Percentiles rank a stretch among this genome's conserved stretches.
phyloP scores from a whole-genome alignment of 495 filamentous ascomycete genomes.

The Pseudomonodictys pantanalensis region DNA sequence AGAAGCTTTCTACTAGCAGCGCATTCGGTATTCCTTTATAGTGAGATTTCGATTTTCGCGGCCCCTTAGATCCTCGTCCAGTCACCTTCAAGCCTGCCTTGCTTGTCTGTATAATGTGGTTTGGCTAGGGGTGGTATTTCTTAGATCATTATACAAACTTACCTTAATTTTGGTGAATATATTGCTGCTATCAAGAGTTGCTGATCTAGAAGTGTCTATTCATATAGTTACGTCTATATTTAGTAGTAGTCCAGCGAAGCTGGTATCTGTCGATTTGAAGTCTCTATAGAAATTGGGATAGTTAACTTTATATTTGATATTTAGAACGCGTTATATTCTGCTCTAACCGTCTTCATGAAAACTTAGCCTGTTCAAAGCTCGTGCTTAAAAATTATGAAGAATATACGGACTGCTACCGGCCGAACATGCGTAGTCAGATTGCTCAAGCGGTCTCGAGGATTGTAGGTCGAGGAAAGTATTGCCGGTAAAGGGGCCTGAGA shows the following conservation, averaged over 20 bases:
- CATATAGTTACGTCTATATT: slow-evolving; percentile 15
- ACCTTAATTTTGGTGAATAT: slow-evolving; percentile 20
- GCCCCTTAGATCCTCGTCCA: slow-evolving; percentile 19
- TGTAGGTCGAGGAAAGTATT: slow-evolving; percentile 25
- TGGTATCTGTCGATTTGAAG: slow-evolving; percentile 16
- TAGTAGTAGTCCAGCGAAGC: slow-evolving; percentile 5
- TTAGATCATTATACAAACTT: slow-evolving; percentile 24
- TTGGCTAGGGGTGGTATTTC: slow-evolving; percentile 4
- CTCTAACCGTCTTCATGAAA: background rate
- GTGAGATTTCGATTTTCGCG: slow-evolving; percentile 22
- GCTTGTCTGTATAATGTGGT: no score
- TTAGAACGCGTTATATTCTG: slow-evolving; percentile 18
- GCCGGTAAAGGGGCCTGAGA: slow-evolving; percentile 20
- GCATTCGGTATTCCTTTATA: slow-evolving; percentile 19
- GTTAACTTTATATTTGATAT: slow-evolving; percentile 13
- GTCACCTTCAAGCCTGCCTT: slow-evolving; percentile 14
- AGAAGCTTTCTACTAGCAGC: slow-evolving; percentile 19
- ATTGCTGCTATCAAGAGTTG: slow-evolving; percentile 18
- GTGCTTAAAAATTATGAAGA: slow-evolving; percentile 17
- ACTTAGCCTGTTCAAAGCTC: slow-evolving; percentile 1
- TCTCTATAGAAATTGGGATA: slow-evolving; percentile 8
- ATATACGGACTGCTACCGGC: slow-evolving; percentile 3
- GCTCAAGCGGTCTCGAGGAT: slow-evolving; percentile 13
- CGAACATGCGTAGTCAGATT: slow-evolving; percentile 17
- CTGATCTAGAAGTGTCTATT: no score